These are phyloP conservation scores for Solanum clarkiae DNA, from an alignment of 257 asterid genomes.

Conservation along the genomic window DNA sequence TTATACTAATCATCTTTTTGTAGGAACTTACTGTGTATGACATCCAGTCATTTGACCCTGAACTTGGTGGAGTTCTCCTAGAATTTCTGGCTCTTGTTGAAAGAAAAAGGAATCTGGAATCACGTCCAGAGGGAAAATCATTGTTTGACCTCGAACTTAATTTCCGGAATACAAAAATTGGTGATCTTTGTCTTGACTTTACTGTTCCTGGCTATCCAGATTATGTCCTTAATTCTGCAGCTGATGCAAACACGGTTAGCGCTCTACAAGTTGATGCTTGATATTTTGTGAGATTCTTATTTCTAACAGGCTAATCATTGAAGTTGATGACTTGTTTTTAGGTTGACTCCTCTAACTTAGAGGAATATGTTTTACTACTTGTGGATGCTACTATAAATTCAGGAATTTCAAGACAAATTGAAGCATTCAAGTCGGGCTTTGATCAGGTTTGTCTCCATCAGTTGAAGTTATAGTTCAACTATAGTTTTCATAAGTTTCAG, in stretches of 20 bases:
- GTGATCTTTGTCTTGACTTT: conserved; percentile 90
- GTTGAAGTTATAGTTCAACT: not conserved
- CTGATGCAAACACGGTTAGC: conserved; percentile 55
- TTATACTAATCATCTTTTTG: conserved; percentile 1
- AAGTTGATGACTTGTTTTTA: conserved; percentile 10
- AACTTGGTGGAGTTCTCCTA: conserved; percentile 58
- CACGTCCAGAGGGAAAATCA: conserved; percentile 18
- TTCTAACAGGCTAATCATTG: conserved; percentile 4
- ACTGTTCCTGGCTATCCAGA: conserved; percentile 94
- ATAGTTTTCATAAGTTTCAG: not conserved
- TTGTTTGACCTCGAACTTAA: conserved; percentile 18
- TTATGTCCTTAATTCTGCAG: conserved; percentile 33
- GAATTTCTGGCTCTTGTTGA: conserved; percentile 73
- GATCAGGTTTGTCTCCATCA: conserved; percentile 42
- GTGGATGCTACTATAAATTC: conserved; percentile 66
- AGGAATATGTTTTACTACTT: conserved; percentile 46
- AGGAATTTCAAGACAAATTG: conserved; percentile 81
- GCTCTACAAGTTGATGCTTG: conserved; percentile 5
- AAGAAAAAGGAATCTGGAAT: conserved; percentile 43
- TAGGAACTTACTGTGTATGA: conserved; percentile 76
- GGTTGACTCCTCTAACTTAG: conserved; percentile 64
- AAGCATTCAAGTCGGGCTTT: conserved; percentile 89
- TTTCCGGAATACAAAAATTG: conserved; percentile 49
- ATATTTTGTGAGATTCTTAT: conserved; percentile 1
- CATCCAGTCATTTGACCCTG: conserved; percentile 77